A percentile compares a stretch with the other conserved stretches of the same genome.
Conservation (phyloP, 2,329 filamentous ascomycete genomes). For the Botryosphaeria dothidea region DNA sequence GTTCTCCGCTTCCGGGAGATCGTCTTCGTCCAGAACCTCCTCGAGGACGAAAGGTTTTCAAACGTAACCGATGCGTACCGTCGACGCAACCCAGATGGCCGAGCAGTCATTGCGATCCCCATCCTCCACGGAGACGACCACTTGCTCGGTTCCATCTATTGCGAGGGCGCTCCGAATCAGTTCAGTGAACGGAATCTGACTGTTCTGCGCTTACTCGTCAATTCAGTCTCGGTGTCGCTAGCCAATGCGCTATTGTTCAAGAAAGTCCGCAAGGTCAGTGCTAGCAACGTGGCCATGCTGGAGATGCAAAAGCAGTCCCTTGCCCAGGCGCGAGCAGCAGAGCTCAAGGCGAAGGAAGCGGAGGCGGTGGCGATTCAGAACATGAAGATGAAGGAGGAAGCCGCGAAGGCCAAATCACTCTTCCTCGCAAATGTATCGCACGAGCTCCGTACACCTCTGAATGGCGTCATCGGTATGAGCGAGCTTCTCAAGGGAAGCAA, state of each 20-base stretch:
- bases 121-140: slow-evolving; percentile 72
- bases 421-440: slow-evolving; percentile 61
- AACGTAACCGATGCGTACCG: slow-evolving; percentile 72
- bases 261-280: slow-evolving; percentile 74
- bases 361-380: slow-evolving; percentile 76
- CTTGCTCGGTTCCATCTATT: slow-evolving; percentile 72
- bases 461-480: slow-evolving; percentile 59
- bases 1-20: slow-evolving; percentile 74
- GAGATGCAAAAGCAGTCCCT: slow-evolving; percentile 74
- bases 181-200: slow-evolving; percentile 69
- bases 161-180: slow-evolving; percentile 72
- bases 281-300: slow-evolving; percentile 77
- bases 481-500: slow-evolving; percentile 61
- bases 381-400: slow-evolving; percentile 79
- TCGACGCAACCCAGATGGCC: slow-evolving; percentile 67
- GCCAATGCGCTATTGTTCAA: slow-evolving; percentile 65
- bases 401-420: slow-evolving; percentile 79
- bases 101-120: slow-evolving; percentile 76
- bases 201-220: slow-evolving; percentile 67
- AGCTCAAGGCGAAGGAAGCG: slow-evolving; percentile 74
- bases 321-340: slow-evolving; percentile 69
- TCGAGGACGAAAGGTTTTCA: slow-evolving; percentile 75
- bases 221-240: slow-evolving; percentile 70
- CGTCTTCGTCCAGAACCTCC: slow-evolving; percentile 72
- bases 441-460: slow-evolving; percentile 61